Base-by-base conservation (phyloP, 2,329 filamentous ascomycete species). In the Akanthomyces uredinophilus region DNA sequence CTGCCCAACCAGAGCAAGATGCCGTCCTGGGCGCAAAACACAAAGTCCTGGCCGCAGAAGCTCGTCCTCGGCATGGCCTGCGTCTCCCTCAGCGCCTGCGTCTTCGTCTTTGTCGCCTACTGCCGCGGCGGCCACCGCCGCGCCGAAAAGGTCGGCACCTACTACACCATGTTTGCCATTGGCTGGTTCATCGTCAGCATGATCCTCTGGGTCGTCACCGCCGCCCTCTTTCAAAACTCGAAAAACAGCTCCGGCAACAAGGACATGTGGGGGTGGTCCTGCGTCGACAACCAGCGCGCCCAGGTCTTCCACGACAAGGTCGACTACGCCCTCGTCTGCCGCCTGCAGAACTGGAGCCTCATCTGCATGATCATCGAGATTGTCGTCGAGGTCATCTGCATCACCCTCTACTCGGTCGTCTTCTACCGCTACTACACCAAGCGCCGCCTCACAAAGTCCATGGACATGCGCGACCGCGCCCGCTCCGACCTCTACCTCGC, bases 371-470 rank as follows among this genome's bases (percentile, higher is more conserved):
- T 99, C 73, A 98, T 99, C 74, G 95, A 99, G 77, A 83, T 99
- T 68, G 90, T 97, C 65, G 84, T 99, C 69, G 95, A 98, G 73
- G 85, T 91, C 67, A 89, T 98, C 72, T 92, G 90, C 72, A 96
- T 99, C 74, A 81, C 87, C 60, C 91, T 99, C 71, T 99, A 99
- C 83, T 92, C 86, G 71, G 84, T 97, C 72, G 87, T 97, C 74
- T 97, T 98, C 82, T 98, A 96, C 83, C 90, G 95, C 69, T 96
- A 96, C 83, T 96, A 93, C 86, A 92, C 90, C 68, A 99, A 98
- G 84, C 90, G 92, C 74, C 90, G 90, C 74, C 90, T 99, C 65
- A 88, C 90, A 77, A 98, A 97, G 83, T 93, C 92, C 66, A 99
- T 99, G 95, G 90, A 96, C 74, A 82, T 90, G 73, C 92, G 95